Conservation (phyloP, 2,329 filamentous ascomycete species). For the Diplodia sapinea region DNA sequence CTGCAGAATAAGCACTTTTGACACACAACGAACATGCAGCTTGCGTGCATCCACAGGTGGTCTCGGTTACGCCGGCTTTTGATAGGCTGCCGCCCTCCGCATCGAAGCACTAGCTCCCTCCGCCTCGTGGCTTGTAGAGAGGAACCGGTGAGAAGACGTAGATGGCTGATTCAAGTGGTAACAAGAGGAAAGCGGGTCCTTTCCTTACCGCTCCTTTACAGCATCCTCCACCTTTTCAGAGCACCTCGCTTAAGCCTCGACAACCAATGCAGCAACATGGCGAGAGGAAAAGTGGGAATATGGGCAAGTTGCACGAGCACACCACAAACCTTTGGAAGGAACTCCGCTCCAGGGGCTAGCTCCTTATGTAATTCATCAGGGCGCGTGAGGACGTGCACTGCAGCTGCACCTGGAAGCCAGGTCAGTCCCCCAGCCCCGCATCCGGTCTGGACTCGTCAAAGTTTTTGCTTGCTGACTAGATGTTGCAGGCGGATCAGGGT, state of each 20-base stretch:
- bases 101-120: constrained; percentile 11
- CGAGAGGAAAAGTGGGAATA: constrained; percentile 11
- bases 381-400: background rate
- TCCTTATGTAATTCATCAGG: background rate
- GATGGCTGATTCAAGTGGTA: constrained; percentile 23
- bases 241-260: constrained; percentile 13
- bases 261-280: constrained; percentile 8
- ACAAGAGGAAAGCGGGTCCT: constrained; percentile 11
- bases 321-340: background rate
- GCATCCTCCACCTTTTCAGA: constrained; percentile 6
- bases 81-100: constrained; percentile 18
- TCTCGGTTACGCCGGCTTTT: constrained; percentile 17
- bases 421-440: constrained; percentile 17
- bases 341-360: background rate
- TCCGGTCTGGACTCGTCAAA: constrained; percentile 19
- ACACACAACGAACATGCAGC: constrained; percentile 27
- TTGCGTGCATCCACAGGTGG: background rate
- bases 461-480: constrained; percentile 9
- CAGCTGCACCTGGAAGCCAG: constrained; percentile 9
- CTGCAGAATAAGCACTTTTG: constrained; percentile 28
- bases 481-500: constrained; percentile 13
- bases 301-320: constrained; percentile 13
- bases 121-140: constrained; percentile 23
- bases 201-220: constrained; percentile 25
- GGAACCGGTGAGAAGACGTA: constrained; percentile 27